phyloP scores from a whole-genome alignment of 352 stramenopile species.

The Phytopythium litorale region DNA sequence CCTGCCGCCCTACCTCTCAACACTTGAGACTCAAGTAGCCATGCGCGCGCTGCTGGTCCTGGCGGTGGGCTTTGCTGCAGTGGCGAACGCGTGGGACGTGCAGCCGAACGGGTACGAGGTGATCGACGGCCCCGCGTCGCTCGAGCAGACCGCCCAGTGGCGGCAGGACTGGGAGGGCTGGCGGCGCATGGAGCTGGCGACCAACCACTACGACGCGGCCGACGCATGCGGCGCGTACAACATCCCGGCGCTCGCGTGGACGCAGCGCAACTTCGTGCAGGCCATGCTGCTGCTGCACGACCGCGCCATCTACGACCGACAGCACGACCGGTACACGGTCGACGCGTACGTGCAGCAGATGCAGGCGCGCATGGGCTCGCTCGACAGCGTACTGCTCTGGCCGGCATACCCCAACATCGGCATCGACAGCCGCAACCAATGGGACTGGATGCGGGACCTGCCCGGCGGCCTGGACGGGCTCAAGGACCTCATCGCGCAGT shows the following conservation, averaged over 20 bases:
- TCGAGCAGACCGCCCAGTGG: constrained; percentile 43
- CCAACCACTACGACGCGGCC: constrained; percentile 53
- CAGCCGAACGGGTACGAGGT: constrained; percentile 81
- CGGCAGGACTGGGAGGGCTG: constrained; percentile 51
- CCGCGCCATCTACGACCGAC: constrained; percentile 68
- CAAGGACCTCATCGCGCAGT: constrained; percentile 41
- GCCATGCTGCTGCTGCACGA: constrained; percentile 75
- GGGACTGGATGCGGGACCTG: constrained; percentile 57
- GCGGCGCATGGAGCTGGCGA: constrained; percentile 68
- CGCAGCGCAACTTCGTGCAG: constrained; percentile 76
- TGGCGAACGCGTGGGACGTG: constrained; percentile 48
- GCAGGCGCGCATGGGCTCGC: constrained; percentile 39
- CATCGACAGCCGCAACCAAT: constrained; percentile 84
- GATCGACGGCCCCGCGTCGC: constrained; percentile 48
- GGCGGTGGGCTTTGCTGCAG: neutral
- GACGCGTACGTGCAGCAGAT: constrained; percentile 64
- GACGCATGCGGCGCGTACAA: constrained; percentile 76
- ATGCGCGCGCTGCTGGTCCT: constrained; percentile 11
- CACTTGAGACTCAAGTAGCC: neutral
- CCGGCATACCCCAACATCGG: constrained; percentile 79
- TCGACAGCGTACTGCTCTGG: constrained; percentile 86
- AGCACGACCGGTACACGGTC: constrained; percentile 54
- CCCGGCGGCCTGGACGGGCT: constrained; percentile 49
- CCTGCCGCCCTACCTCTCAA: neutral
- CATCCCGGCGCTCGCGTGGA: constrained; percentile 52